Percentiles rank a stretch among this genome's conserved stretches.
These are phyloP conservation scores for Emmonsiellopsis sp. DNA, from an alignment of 2,329 filamentous ascomycete species.

Conservation along the genomic window DNA sequence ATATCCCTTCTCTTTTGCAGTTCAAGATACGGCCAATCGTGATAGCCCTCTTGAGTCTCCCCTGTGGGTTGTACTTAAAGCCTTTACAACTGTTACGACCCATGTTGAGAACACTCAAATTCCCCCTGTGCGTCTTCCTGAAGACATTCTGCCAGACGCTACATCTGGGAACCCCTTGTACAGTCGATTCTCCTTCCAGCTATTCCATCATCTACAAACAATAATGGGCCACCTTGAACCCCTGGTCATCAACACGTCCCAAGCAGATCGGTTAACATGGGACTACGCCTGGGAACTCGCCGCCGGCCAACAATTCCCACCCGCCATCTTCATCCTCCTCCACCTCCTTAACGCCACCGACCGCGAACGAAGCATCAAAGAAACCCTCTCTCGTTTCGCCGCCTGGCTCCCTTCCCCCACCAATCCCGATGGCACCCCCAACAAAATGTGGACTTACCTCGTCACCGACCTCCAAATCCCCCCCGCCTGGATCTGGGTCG, in stretches of 20 bases:
- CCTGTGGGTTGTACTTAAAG: slow-evolving; percentile 76
- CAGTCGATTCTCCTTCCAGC: slow-evolving; percentile 73
- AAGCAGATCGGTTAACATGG: slow-evolving; percentile 57
- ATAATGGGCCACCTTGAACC: slow-evolving; percentile 38
- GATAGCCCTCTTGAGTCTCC: slow-evolving; percentile 61
- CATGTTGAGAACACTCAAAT: slow-evolving; percentile 23
- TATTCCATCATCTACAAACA: slow-evolving; percentile 58
- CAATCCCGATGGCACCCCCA: slow-evolving; percentile 33
- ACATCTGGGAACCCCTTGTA: slow-evolving; percentile 67
- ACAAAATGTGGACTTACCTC: slow-evolving; percentile 49
- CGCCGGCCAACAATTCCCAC: slow-evolving; percentile 56
- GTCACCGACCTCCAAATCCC: slow-evolving; percentile 62
- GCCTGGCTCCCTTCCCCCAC: slow-evolving; percentile 52
- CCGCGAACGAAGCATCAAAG: slow-evolving; percentile 59
- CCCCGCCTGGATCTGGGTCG: slow-evolving; percentile 71
- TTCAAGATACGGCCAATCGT: slow-evolving; percentile 52
- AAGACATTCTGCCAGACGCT: slow-evolving; percentile 66
- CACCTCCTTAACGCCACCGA: slow-evolving; percentile 58
- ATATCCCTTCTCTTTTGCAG: slow-evolving; percentile 63
- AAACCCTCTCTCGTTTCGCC: slow-evolving; percentile 66
- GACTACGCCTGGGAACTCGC: slow-evolving; percentile 47
- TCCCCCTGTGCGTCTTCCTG: slow-evolving; percentile 46
- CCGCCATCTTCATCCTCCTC: slow-evolving; percentile 67
- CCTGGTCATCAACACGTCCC: slow-evolving; percentile 46
- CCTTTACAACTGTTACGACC: slow-evolving; percentile 52